phyloP scores from a whole-genome alignment of 2,329 filamentous ascomycete species.

The Rasamsonia emersonii region DNA sequence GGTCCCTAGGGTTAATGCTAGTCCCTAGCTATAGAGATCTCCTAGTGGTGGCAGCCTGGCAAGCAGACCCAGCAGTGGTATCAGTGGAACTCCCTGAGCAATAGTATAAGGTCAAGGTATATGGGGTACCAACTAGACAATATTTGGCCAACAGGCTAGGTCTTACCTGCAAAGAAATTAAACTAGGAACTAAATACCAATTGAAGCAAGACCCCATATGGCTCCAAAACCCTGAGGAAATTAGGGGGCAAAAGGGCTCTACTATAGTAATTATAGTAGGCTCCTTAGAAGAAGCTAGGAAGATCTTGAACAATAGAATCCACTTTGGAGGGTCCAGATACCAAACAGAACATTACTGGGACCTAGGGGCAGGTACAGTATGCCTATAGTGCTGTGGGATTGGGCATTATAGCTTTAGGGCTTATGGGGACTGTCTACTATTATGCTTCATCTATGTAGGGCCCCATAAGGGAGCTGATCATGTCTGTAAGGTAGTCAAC shows the following conservation, averaged over 20 bases:
- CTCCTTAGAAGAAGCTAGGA: not conserved
- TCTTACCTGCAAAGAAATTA: not conserved
- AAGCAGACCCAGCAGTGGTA: constrained; percentile 1
- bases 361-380: not conserved
- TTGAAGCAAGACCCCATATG: not conserved
- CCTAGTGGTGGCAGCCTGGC: not conserved
- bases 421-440: not conserved
- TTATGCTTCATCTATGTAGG: not conserved
- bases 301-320: not conserved
- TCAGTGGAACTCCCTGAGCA: not conserved
- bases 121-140: not conserved
- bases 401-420: not conserved
- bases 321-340: not conserved
- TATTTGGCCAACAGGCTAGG: not conserved
- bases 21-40: not conserved
- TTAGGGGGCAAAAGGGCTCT: not conserved
- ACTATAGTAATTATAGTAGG: not conserved
- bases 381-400: not conserved
- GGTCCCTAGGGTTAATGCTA: not conserved
- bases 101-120: not conserved
- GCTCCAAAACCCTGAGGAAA: not conserved
- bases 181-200: not conserved
- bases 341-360: not conserved
- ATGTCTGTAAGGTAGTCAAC: not conserved
- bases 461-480: not conserved